Evolutionary conservation across 352 stramenopile genomes (phyloP), one percentile per base, ranked within the genome.

Genomic region (Globisporangium abappressorium): DNA sequence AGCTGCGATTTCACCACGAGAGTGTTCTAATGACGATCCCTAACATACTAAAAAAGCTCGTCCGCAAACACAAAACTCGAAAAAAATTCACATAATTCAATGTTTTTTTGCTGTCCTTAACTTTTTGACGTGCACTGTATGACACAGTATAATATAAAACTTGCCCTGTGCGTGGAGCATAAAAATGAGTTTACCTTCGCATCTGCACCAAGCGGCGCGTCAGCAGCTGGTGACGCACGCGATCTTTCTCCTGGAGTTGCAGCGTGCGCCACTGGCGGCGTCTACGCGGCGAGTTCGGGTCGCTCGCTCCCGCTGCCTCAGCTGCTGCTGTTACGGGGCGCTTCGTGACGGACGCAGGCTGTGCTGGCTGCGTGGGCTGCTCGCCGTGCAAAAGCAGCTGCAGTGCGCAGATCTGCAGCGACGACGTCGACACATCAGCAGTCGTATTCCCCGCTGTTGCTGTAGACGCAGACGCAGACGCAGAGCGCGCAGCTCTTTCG

Each of bases 241-340:
- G 81, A 70, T 94, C 84, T 51, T 83, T 83, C 62, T 92, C 85
- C 69, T 94, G 85, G 2, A 88, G 72, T 36, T 86, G 74, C 26
- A 92, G 33, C n/a, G 75, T 73, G 15, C 80, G 77, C 70, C 72
- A 91, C 60, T 90, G 82, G 43, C 66, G 68, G 46, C 64, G 72
- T 61, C 70, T 65, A 3, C 46, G 65, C 22, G 72, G 65, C 12
- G 74, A 66, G 57, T 33, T 73, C 22, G 56, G 30, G 7, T 66
- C 61, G 20, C 20, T 63, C 5, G 38, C 33, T 22, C 7, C 15
- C 4, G 41, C 14, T 36, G 28, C 66, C 20, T 34, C 15, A 20
- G 64, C 64, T 75, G 68, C 12, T 33, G 30, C 34, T 11, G 46
- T 47, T 7, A 30, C 22, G 47, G 57, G 38, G 1, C 63, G 63